Percentiles rank a stretch among this genome's conserved stretches.
These are phyloP conservation scores for Chlorencoelia australis DNA, from an alignment of 2,329 filamentous ascomycete genomes.

Conservation along the genomic window DNA sequence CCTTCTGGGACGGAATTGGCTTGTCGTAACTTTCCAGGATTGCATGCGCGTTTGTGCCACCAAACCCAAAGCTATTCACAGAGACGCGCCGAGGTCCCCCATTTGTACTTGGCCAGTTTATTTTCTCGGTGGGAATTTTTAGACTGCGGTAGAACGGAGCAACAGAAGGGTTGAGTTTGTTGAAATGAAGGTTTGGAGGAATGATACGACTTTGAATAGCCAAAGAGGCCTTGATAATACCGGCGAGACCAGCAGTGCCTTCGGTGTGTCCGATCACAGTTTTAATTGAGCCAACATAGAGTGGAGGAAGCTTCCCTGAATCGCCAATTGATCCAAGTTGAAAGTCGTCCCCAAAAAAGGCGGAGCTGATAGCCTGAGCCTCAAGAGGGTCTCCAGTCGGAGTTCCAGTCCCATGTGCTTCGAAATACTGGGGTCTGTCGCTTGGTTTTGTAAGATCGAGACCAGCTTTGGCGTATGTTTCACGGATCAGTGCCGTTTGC, in stretches of 20 bases:
- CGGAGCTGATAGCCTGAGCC: slow-evolving; percentile 5
- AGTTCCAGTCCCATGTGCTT: slow-evolving; percentile 14
- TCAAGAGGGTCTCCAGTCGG: slow-evolving; percentile 12
- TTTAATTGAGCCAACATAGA: slow-evolving; percentile 20
- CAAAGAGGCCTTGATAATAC: slow-evolving; percentile 23
- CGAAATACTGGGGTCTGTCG: slow-evolving; percentile 11
- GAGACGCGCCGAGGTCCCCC: slow-evolving; percentile 10
- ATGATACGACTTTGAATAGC: slow-evolving; percentile 22
- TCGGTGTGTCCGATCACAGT: slow-evolving; percentile 23
- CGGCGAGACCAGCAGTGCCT: slow-evolving; percentile 24
- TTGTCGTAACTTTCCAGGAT: slow-evolving; percentile 22
- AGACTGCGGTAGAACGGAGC: slow-evolving; percentile 8
- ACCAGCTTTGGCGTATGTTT: slow-evolving; percentile 35
- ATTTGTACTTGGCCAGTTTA: slow-evolving; percentile 22
- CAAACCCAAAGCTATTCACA: slow-evolving; percentile 18
- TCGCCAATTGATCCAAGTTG: not conserved
- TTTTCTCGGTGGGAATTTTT: slow-evolving; percentile 16
- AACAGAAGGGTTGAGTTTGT: slow-evolving; percentile 28
- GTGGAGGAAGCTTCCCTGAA: slow-evolving; percentile 1
- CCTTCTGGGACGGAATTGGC: not conserved
- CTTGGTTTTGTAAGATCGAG: slow-evolving; percentile 26
- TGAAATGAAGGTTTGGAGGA: slow-evolving; percentile 25
- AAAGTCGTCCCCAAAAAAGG: slow-evolving; percentile 1
- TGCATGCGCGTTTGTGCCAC: slow-evolving; percentile 25
- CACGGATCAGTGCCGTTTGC: slow-evolving; percentile 35